Conservation (phyloP, 306 rosid species). For the Ziziphus jujuba region DNA sequence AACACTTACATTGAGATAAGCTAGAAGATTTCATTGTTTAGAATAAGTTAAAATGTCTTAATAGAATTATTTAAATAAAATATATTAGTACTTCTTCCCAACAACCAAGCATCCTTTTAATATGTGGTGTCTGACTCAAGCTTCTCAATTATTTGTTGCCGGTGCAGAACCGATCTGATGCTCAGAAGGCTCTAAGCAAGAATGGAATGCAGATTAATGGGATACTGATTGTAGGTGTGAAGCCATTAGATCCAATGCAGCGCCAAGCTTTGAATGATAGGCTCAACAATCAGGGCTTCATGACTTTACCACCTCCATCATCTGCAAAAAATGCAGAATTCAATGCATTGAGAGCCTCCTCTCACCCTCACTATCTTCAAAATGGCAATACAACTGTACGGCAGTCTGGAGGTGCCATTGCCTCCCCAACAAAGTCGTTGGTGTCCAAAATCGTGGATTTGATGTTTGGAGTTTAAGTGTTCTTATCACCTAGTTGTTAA, state of each 20-base stretch:
- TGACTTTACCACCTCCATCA: slow-evolving; percentile 65
- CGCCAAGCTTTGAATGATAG: slow-evolving; percentile 73
- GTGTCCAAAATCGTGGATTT: slow-evolving; percentile 86
- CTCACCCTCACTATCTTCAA: slow-evolving; percentile 69
- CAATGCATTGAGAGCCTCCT: slow-evolving; percentile 42
- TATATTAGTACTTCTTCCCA: no score
- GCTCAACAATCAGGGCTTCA: slow-evolving; percentile 67
- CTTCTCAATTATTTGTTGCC: slow-evolving; percentile 16
- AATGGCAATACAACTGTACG: slow-evolving; percentile 56
- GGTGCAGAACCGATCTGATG: slow-evolving; percentile 82
- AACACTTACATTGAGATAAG: no score
- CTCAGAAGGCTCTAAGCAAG: slow-evolving; percentile 87
- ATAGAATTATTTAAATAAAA: no score
- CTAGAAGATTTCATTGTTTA: no score
- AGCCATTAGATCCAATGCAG: slow-evolving; percentile 92
- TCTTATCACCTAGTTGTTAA: background rate
- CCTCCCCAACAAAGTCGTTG: slow-evolving; percentile 90
- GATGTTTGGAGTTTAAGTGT: slow-evolving; percentile 86
- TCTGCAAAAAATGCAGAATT: slow-evolving; percentile 51
- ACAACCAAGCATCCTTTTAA: no score
- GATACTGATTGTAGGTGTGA: slow-evolving; percentile 86
- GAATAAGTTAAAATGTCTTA: no score
- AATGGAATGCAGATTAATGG: slow-evolving; percentile 90
- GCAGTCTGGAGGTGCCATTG: slow-evolving; percentile 81
- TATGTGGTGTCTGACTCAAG: no score